Conservation (phyloP, 768 basidiomycete species). For the Russula sp. region DNA sequence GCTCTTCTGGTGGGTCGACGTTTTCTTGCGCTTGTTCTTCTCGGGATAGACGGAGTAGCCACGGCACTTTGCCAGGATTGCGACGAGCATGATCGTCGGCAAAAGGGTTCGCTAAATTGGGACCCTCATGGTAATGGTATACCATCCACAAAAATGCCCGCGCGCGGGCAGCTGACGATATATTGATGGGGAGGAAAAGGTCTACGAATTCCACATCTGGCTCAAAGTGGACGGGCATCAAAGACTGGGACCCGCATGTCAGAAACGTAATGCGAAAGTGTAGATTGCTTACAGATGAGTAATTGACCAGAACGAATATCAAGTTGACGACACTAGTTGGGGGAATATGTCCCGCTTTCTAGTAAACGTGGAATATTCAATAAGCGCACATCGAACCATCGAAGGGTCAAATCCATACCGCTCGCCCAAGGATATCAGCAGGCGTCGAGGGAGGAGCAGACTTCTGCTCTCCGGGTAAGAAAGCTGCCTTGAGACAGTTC, state of each 20-base stretch:
- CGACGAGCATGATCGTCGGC: conserved; percentile 55
- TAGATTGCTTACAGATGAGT: conserved; percentile 55
- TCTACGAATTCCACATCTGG: conserved; percentile 71
- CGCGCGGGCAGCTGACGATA: conserved; percentile 69
- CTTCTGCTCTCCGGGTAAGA: conserved; percentile 64
- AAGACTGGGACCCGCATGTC: conserved; percentile 26
- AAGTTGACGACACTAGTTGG: conserved; percentile 85
- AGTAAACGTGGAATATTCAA: conserved; percentile 12
- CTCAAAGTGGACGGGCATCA: conserved; percentile 62
- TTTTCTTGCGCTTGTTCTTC: conserved; percentile 62
- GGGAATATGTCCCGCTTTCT: conserved; percentile 59
- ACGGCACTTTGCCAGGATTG: conserved; percentile 59
- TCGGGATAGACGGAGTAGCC: conserved; percentile 48
- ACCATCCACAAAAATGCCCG: conserved; percentile 78
- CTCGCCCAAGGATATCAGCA: conserved; percentile 62
- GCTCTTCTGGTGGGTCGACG: conserved; percentile 69
- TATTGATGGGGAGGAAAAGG: conserved; percentile 71
- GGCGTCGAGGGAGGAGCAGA: conserved; percentile 65
- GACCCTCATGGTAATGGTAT: conserved; percentile 73
- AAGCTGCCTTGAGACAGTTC: conserved; percentile 78
- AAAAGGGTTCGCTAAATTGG: conserved; percentile 64
- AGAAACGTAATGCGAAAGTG: neutral
- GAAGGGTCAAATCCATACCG: conserved; percentile 40
- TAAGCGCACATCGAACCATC: conserved; percentile 10
- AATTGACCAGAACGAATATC: conserved; percentile 76